Evolutionary conservation across 1,139 yeast species (phyloP).

Genomic region (Meyerozyma athensensis): DNA sequence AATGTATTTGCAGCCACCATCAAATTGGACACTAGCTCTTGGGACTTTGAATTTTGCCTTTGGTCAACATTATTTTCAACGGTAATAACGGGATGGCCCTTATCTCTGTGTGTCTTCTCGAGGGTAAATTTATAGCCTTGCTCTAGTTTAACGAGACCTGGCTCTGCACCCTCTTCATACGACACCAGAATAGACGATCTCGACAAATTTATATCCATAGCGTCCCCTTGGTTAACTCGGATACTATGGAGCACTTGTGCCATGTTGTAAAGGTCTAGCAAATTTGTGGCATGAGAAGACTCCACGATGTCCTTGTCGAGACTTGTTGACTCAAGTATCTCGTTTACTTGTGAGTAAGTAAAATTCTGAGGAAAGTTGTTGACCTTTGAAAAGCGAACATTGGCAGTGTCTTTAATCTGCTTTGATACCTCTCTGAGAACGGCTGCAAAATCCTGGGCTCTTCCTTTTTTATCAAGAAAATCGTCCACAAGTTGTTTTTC

Average conservation of each 20-base stretch:
- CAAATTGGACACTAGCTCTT: constrained; percentile 65
- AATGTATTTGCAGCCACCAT: constrained; percentile 76
- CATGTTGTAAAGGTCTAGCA: constrained; percentile 26
- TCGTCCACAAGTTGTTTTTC: constrained; percentile 21
- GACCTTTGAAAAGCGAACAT: constrained; percentile 20
- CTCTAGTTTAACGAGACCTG: constrained; percentile 9
- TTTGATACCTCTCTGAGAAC: constrained; percentile 13
- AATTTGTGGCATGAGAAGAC: constrained; percentile 20
- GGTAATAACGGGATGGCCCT: constrained; percentile 9
- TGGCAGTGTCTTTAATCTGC: constrained; percentile 13
- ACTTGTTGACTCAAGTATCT: constrained; percentile 19
- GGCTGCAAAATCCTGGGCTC: constrained; percentile 13
- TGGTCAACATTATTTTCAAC: constrained; percentile 15
- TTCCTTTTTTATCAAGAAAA: constrained; percentile 16
- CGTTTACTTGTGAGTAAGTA: constrained; percentile 35
- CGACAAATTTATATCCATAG: constrained; percentile 14
- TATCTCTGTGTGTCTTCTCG: constrained; percentile 12
- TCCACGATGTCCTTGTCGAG: constrained; percentile 8
- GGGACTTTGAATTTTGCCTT: constrained; percentile 33
- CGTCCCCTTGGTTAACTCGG: constrained; percentile 20
- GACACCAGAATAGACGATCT: constrained; percentile 15
- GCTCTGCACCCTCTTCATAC: constrained; percentile 2
- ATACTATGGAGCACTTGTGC: constrained; percentile 23
- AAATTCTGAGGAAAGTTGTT: constrained; percentile 31
- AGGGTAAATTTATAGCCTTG: constrained; percentile 15